Percentiles rank a stretch among this genome's conserved stretches.
These are phyloP conservation scores for Fusarium nygamai DNA, from an alignment of 2,329 filamentous ascomycete species.

Conservation along the genomic window DNA sequence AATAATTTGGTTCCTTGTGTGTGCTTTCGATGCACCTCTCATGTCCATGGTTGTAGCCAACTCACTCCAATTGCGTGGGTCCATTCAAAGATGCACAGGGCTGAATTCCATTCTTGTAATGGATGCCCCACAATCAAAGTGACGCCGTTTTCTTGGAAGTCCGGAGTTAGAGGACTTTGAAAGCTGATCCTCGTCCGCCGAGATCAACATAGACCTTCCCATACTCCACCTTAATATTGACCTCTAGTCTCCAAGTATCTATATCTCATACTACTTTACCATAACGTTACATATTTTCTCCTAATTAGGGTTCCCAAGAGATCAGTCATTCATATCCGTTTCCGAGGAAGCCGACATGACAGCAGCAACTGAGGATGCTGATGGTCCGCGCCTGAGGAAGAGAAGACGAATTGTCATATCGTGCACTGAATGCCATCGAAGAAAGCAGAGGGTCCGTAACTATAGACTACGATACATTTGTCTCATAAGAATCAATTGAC, in stretches of 20 bases:
- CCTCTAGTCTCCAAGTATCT: background rate
- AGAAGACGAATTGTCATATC: constrained; percentile 69
- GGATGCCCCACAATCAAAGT: background rate
- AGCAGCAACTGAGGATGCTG: background rate
- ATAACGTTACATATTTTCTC: background rate
- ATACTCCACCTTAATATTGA: background rate
- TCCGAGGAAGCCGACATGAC: constrained; percentile 12
- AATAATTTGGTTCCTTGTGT: background rate
- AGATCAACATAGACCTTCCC: background rate
- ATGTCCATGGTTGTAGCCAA: background rate
- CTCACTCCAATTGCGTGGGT: background rate
- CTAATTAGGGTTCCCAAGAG: background rate
- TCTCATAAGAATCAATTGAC: background rate
- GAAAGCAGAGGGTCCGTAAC: constrained; percentile 66
- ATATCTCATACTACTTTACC: background rate
- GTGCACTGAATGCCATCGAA: constrained; percentile 71
- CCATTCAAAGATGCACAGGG: constrained; percentile 9
- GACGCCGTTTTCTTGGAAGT: constrained; percentile 8
- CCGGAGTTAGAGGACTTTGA: constrained; percentile 11
- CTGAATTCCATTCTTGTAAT: constrained; percentile 17
- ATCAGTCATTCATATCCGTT: background rate
- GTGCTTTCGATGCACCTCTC: background rate
- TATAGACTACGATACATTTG: no score
- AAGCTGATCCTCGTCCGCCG: background rate
- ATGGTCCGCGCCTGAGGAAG: constrained; percentile 53